Base-by-base conservation (phyloP, 2,329 filamentous ascomycete species). In the Xylaria sp. region DNA sequence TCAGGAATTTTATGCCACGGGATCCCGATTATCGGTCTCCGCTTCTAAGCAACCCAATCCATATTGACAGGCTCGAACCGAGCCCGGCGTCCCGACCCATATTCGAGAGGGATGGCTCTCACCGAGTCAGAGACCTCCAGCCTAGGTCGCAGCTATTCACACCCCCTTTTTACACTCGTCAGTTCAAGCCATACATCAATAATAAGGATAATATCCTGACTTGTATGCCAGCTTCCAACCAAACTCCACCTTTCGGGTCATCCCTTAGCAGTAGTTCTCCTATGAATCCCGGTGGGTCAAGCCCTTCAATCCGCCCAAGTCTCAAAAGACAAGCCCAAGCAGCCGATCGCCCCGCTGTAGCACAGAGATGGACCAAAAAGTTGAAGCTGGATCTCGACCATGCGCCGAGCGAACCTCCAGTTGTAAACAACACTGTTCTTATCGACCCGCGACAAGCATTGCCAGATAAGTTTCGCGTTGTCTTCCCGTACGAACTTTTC, bases 401-500 rank as follows among this genome's bases (percentile, higher is more conserved):
- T 58, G 63, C 67, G 6, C 59, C 63, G 3, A 53, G 62, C 7
- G 60, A 65, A 19, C 69, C 71, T 4, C 74, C 74, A 1, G 62
- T 74, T 9, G 69, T 73, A 6, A 71, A 72, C 44, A 75, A 73
- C 1, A 73, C 75, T 20, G 66, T 66, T 16, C 71, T 80, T 1
- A 48, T 80, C 50, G 71, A 68, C 40, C 71, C 75, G 16, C 68
- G 67, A 4, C 75, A 81, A 54, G 77, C 81, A 9, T 74, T 94
- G 1, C 87, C 90, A 2, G 87, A 92, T 71, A 82, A 81, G 37
- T 84, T 91, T 60, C 83, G 85, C 19, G 73, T 82, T 1, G 69
- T 93, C 0, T 95, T 94, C 63, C 80, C 85, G 0, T 94, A 89
- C 60, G 80, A 85, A 1, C 71, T 88, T 0, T 91, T 96, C 74